Percentiles rank a stretch among this genome's conserved stretches.
phyloP scores from a whole-genome alignment of 352 stramenopile species.

The Thalassiosira mediterranea region DNA sequence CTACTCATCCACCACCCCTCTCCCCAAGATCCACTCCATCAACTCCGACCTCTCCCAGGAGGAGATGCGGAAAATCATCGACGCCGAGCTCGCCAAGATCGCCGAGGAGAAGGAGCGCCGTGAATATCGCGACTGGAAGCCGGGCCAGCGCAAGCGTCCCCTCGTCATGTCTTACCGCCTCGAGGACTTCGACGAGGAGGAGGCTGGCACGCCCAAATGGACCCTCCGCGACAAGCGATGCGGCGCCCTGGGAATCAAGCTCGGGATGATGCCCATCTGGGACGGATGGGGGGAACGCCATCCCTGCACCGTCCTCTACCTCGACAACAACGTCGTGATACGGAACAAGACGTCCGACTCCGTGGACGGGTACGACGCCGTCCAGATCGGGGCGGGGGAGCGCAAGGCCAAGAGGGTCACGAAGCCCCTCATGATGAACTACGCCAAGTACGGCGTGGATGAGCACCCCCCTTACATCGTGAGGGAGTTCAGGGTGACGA shows the following conservation, averaged over 20 bases:
- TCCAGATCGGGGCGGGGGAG: conserved; percentile 96
- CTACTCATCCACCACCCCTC: conserved; percentile 31
- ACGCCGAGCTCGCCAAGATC: conserved; percentile 62
- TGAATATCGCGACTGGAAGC: conserved; percentile 75
- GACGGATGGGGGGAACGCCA: conserved; percentile 96
- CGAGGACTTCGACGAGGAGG: conserved; percentile 75
- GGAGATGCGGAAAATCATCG: conserved; percentile 75
- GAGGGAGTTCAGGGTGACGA: conserved; percentile 93
- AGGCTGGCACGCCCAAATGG: conserved; percentile 59
- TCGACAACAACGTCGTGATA: conserved; percentile 88
- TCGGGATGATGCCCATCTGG: conserved; percentile 99
- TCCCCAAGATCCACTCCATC: conserved; percentile 51
- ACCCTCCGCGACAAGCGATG: conserved; percentile 74
- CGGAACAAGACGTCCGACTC: conserved; percentile 93
- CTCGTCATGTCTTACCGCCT: conserved; percentile 65
- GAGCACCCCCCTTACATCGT: conserved; percentile 92
- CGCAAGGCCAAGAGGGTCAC: conserved; percentile 95
- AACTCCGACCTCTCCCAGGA: conserved; percentile 58
- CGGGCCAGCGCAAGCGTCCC: conserved; percentile 73
- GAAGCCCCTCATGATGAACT: conserved; percentile 90
- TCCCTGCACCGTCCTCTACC: conserved; percentile 93
- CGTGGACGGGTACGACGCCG: conserved; percentile 91
- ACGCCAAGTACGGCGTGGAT: conserved; percentile 89
- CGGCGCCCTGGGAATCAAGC: conserved; percentile 90
- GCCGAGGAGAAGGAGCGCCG: conserved; percentile 54